phyloP scores from a whole-genome alignment of 2,329 filamentous ascomycete genomes.

The Ceratocystis papillata region DNA sequence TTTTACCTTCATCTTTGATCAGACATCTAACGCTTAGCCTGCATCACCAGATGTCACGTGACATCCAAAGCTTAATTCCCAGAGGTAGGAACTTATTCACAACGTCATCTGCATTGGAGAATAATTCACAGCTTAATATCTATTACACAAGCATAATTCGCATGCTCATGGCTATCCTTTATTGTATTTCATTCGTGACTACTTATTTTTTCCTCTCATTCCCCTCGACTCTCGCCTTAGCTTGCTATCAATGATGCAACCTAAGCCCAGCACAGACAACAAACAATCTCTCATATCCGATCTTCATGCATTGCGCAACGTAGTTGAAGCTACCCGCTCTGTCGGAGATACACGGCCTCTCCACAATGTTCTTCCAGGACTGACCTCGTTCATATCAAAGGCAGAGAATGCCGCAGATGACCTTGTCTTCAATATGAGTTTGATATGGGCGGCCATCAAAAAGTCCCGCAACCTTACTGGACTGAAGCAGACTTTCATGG shows the following conservation, averaged over 20 bases:
- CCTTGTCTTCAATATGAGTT: conserved; percentile 12
- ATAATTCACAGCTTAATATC: background rate
- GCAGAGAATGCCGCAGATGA: conserved; percentile 4
- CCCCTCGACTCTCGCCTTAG: background rate
- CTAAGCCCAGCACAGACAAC: background rate
- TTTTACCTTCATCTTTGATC: conserved; percentile 20
- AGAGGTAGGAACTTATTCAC: background rate
- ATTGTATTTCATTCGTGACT: background rate
- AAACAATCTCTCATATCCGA: conserved; percentile 12
- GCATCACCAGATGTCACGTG: background rate
- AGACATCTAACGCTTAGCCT: no score
- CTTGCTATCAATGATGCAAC: background rate
- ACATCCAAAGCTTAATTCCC: background rate
- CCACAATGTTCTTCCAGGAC: background rate
- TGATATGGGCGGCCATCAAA: conserved; percentile 15
- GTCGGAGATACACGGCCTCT: conserved; percentile 9
- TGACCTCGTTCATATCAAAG: background rate
- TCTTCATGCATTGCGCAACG: conserved; percentile 6
- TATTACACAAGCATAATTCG: no score
- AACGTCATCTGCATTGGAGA: background rate
- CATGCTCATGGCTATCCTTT: background rate
- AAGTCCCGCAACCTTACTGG: conserved; percentile 1
- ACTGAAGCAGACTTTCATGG: conserved; percentile 14
- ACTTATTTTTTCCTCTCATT: background rate
- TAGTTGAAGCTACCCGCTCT: conserved; percentile 2